phyloP scores from a whole-genome alignment of 805 yeast genomes.

The Yarrowia deformans region DNA sequence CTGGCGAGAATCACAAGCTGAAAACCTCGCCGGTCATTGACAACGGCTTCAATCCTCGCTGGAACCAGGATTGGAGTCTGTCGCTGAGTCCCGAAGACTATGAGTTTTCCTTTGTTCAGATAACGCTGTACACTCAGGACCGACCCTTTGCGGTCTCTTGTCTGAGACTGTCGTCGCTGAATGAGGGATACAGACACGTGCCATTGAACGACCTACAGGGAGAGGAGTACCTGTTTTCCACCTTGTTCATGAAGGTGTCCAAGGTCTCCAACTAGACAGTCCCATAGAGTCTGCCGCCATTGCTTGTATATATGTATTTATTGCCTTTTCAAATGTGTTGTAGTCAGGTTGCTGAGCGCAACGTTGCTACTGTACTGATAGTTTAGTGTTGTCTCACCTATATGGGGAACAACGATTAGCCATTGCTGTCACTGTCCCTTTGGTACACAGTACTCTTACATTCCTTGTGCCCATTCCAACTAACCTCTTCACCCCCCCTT shows the following conservation, averaged over 20 bases:
- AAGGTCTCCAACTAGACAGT: constrained; percentile 14
- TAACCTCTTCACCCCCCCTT: too few relatives aligned
- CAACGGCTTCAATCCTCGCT: constrained; percentile 88
- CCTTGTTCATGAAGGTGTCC: constrained; percentile 55
- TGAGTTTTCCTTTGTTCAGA: constrained; percentile 51
- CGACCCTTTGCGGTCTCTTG: constrained; percentile 65
- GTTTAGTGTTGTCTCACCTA: too few relatives aligned
- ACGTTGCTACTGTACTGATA: too few relatives aligned
- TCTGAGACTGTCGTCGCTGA: constrained; percentile 66
- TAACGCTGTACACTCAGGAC: constrained; percentile 50
- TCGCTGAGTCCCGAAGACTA: constrained; percentile 42
- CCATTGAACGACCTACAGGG: constrained; percentile 81
- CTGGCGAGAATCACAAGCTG: constrained; percentile 15
- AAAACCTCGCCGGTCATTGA: constrained; percentile 45
- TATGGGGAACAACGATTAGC: too few relatives aligned
- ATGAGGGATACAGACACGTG: constrained; percentile 81
- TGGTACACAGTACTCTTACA: too few relatives aligned
- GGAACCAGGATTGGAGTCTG: constrained; percentile 63
- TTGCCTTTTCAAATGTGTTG: not conserved
- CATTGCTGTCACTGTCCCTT: too few relatives aligned
- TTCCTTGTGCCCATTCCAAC: too few relatives aligned
- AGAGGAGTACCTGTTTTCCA: constrained; percentile 72
- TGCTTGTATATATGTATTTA: constrained; percentile 35
- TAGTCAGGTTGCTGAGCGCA: too few relatives aligned
- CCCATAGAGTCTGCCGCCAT: not conserved